Base-by-base conservation (phyloP, 768 basidiomycete genomes). In the Tylopilus sp. region DNA sequence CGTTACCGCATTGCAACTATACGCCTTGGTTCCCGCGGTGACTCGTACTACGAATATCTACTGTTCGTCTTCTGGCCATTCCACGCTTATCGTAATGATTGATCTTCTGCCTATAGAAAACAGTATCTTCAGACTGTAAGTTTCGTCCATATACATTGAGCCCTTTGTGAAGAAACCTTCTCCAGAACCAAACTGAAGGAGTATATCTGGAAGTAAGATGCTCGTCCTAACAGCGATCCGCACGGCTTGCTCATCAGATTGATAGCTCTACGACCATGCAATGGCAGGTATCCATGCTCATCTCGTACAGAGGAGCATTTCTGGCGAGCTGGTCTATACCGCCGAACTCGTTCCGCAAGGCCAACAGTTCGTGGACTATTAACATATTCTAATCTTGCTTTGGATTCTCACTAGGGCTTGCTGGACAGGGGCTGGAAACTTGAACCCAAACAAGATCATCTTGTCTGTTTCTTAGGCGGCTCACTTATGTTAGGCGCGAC, bases 381-480 rank as follows among this genome's bases (percentile, higher is more conserved):
- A 38, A 5, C 24, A 16, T 28, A 41, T 17, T 41, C 22, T 48
- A 3, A 37, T 41, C n/a, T 31, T 38, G 16, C 12, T 44, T 48
- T 28, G 51, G 42, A 45, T 48, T 36, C 59, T 63, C 44, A 56
- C 22, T 26, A 26, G 19, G n/a, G 28, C 19, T 44, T 33, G 6
- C 34, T 47, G 47, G 16, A 26, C 58, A 90, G 89, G 24, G 72
- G 74, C 30, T 94, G 91, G 92, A 79, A 80, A 17, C 73, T 89
- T 25, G 77, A 78, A 11, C 89, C 89, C 11, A 96, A 97, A 66
- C 95, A 98, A 74, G 95, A 98, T 65, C 95, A 97, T 66, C 82
- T 98, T 30, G 93, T 90, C 4, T 98, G 95, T 72, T 98, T 97
- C 82, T 74, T 98, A 30, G 92, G 87, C 19, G 95, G 93, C 4